Percentiles rank a stretch among this genome's conserved stretches.
phyloP scores from a whole-genome alignment of 2,329 filamentous ascomycete genomes.

The Rhynchosporium agropyri region DNA sequence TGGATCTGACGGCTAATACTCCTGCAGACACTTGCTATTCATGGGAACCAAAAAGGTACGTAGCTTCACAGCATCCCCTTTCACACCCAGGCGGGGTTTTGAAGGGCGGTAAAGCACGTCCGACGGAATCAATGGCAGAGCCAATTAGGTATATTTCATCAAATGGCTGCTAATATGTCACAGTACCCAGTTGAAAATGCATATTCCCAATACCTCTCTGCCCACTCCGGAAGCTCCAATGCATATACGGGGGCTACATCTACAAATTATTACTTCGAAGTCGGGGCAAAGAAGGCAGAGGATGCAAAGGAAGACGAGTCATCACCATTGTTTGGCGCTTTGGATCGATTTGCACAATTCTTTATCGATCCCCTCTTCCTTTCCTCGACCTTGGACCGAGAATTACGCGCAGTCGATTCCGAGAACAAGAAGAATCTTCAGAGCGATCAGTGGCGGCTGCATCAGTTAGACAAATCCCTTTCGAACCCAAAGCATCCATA shows the following conservation, averaged over 20 bases:
- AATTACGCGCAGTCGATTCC: slow-evolving; percentile 72
- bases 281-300: slow-evolving; percentile 79
- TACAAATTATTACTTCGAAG: slow-evolving; percentile 98
- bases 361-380: slow-evolving; percentile 73
- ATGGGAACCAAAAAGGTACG: slow-evolving; percentile 94
- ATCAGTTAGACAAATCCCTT: slow-evolving; percentile 70
- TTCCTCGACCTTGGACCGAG: slow-evolving; percentile 69
- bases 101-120: not conserved
- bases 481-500: slow-evolving; percentile 72
- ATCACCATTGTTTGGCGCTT: slow-evolving; percentile 70
- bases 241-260: slow-evolving; percentile 92
- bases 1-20: slow-evolving; percentile 47
- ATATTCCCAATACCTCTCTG: slow-evolving; percentile 89
- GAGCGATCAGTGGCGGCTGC: slow-evolving; percentile 70
- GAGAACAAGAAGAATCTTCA: slow-evolving; percentile 82
- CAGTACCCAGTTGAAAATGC: slow-evolving; percentile 92
- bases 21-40: slow-evolving; percentile 68
- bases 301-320: slow-evolving; percentile 59
- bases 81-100: not conserved
- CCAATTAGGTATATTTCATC: not conserved
- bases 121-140: not conserved
- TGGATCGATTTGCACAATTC: slow-evolving; percentile 76
- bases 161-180: slow-evolving; percentile 26
- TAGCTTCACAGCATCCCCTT: not conserved
- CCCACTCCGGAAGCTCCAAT: slow-evolving; percentile 90